Evolutionary conservation across 2,329 filamentous ascomycete species (phyloP).

Genomic region (Trichoderma oligosporum): DNA sequence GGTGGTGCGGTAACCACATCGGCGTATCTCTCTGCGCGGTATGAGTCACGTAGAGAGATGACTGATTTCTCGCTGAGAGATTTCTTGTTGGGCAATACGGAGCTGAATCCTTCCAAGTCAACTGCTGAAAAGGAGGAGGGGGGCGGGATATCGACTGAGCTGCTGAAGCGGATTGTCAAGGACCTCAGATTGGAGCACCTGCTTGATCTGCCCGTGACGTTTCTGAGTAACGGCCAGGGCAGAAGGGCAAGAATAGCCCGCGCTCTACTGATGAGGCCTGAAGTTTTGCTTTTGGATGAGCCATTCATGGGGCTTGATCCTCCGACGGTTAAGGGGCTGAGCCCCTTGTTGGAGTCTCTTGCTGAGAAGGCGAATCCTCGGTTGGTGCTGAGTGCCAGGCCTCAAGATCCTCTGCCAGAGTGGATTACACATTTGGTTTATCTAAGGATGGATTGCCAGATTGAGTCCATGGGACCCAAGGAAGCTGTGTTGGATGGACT

Average conservation of each 20-base stretch:
- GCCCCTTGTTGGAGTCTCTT: slow-evolving; percentile 64
- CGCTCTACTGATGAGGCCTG: slow-evolving; percentile 72
- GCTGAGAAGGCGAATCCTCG: slow-evolving; percentile 65
- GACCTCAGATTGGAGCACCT: slow-evolving; percentile 68
- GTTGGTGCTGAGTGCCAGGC: slow-evolving; percentile 71
- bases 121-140: slow-evolving; percentile 43
- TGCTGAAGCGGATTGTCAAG: slow-evolving; percentile 60
- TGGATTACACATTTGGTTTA: slow-evolving; percentile 87
- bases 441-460: slow-evolving; percentile 61
- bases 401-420: slow-evolving; percentile 80
- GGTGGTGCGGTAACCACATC: slow-evolving; percentile 59
- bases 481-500: slow-evolving; percentile 56
- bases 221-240: slow-evolving; percentile 91
- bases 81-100: slow-evolving; percentile 77
- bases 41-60: slow-evolving; percentile 80
- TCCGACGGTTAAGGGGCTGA: slow-evolving; percentile 68
- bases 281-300: slow-evolving; percentile 83
- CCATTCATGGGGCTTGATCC: slow-evolving; percentile 97
- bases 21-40: slow-evolving; percentile 82
- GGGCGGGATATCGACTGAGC: slow-evolving; percentile 44
- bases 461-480: slow-evolving; percentile 64
- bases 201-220: slow-evolving; percentile 77
- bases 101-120: slow-evolving; percentile 65
- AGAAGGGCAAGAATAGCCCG: slow-evolving; percentile 83
- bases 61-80: slow-evolving; percentile 82